Evolutionary conservation across 345 rosid genomes (phyloP).

Genomic region (Eucalyptus pumila): DNA sequence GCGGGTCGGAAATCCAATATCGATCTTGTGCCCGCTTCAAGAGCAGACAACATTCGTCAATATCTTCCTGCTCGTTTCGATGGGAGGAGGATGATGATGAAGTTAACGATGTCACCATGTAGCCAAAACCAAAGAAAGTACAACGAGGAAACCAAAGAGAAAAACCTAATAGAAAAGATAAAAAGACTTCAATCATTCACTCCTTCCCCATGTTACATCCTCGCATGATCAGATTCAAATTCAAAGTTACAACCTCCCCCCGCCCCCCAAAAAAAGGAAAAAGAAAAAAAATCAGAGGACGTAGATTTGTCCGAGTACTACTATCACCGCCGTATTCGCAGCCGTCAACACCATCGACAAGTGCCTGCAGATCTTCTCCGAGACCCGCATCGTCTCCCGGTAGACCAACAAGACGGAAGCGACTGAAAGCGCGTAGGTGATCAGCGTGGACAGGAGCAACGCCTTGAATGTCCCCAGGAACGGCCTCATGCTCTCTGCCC

Average conservation of each 20-base stretch:
- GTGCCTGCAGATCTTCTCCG: neutral
- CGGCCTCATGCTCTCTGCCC: neutral
- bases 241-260: neutral
- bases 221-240: neutral
- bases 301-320: neutral
- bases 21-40: neutral
- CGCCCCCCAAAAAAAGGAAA: too few species aligned
- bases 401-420: neutral
- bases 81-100: neutral
- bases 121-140: neutral
- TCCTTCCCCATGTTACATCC: neutral
- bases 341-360: neutral
- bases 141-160: neutral
- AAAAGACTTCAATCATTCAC: neutral
- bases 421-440: neutral
- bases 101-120: neutral
- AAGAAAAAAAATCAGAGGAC: neutral
- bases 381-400: neutral
- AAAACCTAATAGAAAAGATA: neutral
- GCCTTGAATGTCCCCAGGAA: neutral
- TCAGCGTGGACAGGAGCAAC: neutral
- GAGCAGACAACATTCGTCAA: neutral
- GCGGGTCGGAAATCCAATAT: neutral
- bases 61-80: neutral
- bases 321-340: rapidly evolving